phyloP scores from a whole-genome alignment of 2,329 filamentous ascomycete genomes.

The Colletotrichum lindemuthianum region DNA sequence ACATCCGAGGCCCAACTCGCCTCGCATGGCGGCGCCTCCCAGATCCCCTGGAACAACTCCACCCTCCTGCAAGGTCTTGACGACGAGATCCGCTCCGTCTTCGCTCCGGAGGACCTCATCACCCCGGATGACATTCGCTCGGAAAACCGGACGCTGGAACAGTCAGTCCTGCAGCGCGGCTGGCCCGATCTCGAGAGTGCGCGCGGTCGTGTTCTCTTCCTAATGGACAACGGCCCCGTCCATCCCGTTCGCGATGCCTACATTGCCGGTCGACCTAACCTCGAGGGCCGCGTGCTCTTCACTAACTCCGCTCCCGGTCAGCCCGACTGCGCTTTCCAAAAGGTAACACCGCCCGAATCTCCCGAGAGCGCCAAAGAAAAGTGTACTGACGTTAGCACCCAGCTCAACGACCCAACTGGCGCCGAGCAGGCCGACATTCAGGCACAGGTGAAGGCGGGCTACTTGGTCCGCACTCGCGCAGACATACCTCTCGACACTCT shows the following conservation, averaged over 20 bases:
- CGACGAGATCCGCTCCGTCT: slow-evolving; percentile 56
- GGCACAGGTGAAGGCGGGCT: slow-evolving; percentile 55
- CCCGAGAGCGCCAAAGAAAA: background rate
- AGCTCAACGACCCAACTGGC: slow-evolving; percentile 55
- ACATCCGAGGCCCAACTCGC: slow-evolving; percentile 41
- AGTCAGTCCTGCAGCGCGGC: slow-evolving; percentile 56
- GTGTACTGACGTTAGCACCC: background rate
- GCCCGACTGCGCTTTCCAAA: slow-evolving; percentile 59
- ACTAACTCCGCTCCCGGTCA: slow-evolving; percentile 58
- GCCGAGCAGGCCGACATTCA: slow-evolving; percentile 52
- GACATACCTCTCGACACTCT: slow-evolving; percentile 58
- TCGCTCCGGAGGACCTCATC: slow-evolving; percentile 52
- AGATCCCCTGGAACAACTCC: slow-evolving; percentile 54
- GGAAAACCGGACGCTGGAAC: slow-evolving; percentile 53
- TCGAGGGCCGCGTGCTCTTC: slow-evolving; percentile 58
- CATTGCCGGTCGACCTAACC: slow-evolving; percentile 42
- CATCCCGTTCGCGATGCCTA: slow-evolving; percentile 52
- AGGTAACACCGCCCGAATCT: slow-evolving; percentile 33
- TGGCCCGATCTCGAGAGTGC: slow-evolving; percentile 58
- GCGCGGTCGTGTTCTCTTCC: slow-evolving; percentile 58
- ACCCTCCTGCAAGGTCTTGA: slow-evolving; percentile 55
- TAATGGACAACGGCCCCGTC: slow-evolving; percentile 60
- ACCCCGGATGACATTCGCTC: slow-evolving; percentile 57
- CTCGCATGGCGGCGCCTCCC: slow-evolving; percentile 46
- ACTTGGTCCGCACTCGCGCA: slow-evolving; percentile 59